Evolutionary conservation across 495 filamentous ascomycete genomes (phyloP), one percentile per base, ranked within the genome.

Genomic region (Cercophora newfieldiana): DNA sequence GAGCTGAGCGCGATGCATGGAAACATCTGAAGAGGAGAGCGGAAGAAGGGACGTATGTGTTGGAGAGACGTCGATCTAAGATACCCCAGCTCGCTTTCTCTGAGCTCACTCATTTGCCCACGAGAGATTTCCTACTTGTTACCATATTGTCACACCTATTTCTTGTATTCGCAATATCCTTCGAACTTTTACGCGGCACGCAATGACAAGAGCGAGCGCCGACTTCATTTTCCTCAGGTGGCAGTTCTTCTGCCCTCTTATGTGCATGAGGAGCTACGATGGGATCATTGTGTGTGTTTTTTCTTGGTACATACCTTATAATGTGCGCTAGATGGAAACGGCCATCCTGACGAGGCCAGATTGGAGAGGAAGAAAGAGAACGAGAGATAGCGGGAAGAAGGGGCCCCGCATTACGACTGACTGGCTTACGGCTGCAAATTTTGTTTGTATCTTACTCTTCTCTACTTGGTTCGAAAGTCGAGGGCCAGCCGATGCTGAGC

Each of bases 81-180:
- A 76, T 76, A 76, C 74, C 74, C 61, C 72, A 62, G 64, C 70
- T 69, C 65, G 51, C 37, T 69, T 61, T 49, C 51, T 25, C 31
- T 37, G 65, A 60, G 61, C 65, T 68, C 66, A 66, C 59, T 69
- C 61, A 63, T 68, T 69, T 67, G 66, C 63, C 59, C 64, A 69
- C 59, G 69, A 73, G 64, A 61, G 26, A 29, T 69, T 64, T 68
- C n/a, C 54, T 29, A 47, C 58, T 65, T 61, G 21, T 61, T 61
- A 18, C 53, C 56, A 31, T 37, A 57, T 65, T 37, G 47, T 63
- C 59, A 30, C 58, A 24, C 31, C 22, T 49, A 47, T 54, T 49
- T 67, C 57, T 65, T 59, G 61, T 61, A 66, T 59, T 58, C 8
- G 48, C 59, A 31, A 66, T 67, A 65, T 65, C 59, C 61, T 26